Conservation (phyloP, 192 early-diverging fungal genomes). For the Powellomyces hirtus region DNA sequence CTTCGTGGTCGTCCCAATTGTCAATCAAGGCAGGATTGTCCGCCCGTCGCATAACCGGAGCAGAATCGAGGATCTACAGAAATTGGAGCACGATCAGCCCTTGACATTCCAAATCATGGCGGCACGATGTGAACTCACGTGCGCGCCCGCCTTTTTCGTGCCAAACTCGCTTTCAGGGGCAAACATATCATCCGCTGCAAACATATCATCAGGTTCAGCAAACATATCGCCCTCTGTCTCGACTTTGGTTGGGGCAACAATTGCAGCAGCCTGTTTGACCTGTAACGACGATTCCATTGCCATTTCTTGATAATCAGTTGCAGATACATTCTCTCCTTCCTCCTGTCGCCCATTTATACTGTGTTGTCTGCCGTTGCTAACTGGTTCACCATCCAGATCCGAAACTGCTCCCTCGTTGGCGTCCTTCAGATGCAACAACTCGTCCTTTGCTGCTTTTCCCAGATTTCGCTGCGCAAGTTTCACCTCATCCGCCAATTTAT, state of each 20-base stretch:
- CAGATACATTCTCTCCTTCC: conserved; percentile 51
- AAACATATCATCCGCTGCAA: conserved; percentile 80
- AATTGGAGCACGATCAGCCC: conserved; percentile 9
- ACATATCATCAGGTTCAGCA: conserved; percentile 58
- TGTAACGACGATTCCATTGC: background rate
- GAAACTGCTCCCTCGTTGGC: conserved; percentile 37
- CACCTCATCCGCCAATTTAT: conserved; percentile 65
- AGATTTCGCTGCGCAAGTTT: conserved; percentile 46
- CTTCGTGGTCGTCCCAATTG: conserved; percentile 96
- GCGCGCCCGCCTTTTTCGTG: conserved; percentile 25
- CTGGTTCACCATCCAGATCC: conserved; percentile 22
- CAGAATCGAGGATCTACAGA: conserved; percentile 39
- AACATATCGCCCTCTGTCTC: conserved; percentile 10
- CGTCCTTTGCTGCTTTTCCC: conserved; percentile 28
- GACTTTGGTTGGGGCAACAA: background rate
- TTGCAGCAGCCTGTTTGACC: background rate
- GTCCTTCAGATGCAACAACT: conserved; percentile 29
- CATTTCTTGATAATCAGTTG: conserved; percentile 62
- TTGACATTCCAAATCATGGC: conserved; percentile 15
- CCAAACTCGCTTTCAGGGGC: conserved; percentile 33
- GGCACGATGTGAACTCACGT: too few relatives aligned
- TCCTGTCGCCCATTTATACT: conserved; percentile 17
- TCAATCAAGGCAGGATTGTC: conserved; percentile 63
- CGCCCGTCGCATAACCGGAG: conserved; percentile 38
- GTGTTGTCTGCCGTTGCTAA: conserved; percentile 2